These are phyloP conservation scores for Ophiostoma montium DNA, from an alignment of 2,329 filamentous ascomycete genomes.

Conservation along the genomic window DNA sequence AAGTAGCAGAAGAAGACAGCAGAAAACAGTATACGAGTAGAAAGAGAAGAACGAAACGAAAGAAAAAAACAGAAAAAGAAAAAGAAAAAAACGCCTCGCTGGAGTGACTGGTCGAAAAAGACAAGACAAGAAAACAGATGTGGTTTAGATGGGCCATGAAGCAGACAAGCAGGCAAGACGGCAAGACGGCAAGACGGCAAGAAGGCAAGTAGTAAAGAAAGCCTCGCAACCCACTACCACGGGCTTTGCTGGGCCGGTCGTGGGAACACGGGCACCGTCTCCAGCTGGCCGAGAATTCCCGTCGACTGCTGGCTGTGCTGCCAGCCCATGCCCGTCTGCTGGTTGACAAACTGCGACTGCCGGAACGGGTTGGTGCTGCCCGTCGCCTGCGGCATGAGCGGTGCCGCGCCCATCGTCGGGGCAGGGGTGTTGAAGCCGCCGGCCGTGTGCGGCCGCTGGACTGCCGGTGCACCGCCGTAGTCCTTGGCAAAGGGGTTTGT, in stretches of 20 bases:
- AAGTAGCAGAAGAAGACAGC: not conserved
- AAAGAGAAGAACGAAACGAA: not conserved
- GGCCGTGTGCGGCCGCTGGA: constrained; percentile 29
- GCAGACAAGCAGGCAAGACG: no score
- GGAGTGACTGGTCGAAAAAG: constrained; percentile 3
- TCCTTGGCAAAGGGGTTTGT: constrained; percentile 46
- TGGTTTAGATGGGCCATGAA: not conserved
- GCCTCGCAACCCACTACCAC: constrained; percentile 37
- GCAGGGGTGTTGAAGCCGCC: constrained; percentile 58
- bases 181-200: no score
- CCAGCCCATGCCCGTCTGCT: constrained; percentile 78
- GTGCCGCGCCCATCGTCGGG: constrained; percentile 18
- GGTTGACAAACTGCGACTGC: constrained; percentile 80
- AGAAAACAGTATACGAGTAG: not conserved
- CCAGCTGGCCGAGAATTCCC: constrained; percentile 63
- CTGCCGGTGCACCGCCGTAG: constrained; percentile 19
- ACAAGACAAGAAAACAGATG: not conserved
- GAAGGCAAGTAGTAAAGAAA: no score
- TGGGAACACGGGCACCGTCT: constrained; percentile 75
- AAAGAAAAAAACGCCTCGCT: constrained; percentile 11
- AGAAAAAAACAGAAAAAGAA: not conserved
- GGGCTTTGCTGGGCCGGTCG: constrained; percentile 52
- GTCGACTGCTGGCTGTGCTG: constrained; percentile 70
- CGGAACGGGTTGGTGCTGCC: constrained; percentile 92
- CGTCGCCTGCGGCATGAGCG: constrained; percentile 59